Evolutionary conservation across 176 grass and related monocot species (phyloP).

Genomic region (Bromus sterilis): DNA sequence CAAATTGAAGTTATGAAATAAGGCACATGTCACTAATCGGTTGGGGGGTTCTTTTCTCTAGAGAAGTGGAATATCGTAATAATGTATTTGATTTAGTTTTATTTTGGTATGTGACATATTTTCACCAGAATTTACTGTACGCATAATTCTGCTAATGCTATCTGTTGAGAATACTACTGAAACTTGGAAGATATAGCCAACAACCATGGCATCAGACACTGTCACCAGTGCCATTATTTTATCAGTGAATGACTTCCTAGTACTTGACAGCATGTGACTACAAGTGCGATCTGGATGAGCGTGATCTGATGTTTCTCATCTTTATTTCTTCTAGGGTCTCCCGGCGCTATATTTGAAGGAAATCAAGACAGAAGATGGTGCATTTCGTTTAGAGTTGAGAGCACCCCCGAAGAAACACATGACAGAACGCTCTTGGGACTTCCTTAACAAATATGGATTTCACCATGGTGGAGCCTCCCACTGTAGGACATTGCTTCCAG

Average conservation of each 20-base stretch:
- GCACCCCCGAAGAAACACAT: slow-evolving; percentile 46
- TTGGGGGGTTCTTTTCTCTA: neutral
- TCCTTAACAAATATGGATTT: slow-evolving; percentile 62
- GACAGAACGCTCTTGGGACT: slow-evolving; percentile 65
- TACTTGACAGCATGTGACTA: neutral
- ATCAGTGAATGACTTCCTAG: neutral
- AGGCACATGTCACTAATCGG: neutral
- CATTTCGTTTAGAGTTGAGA: slow-evolving; percentile 54
- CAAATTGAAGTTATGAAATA: neutral
- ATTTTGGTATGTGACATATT: neutral
- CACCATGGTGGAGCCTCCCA: slow-evolving; percentile 38
- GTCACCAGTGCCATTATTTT: neutral
- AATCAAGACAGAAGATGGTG: slow-evolving; percentile 57
- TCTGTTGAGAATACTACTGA: neutral
- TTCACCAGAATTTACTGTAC: neutral
- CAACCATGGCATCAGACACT: neutral
- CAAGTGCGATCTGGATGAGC: neutral
- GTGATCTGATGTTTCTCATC: slow-evolving; percentile 14
- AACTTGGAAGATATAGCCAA: slow-evolving; percentile 16
- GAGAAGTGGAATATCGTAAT: neutral
- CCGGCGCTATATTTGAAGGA: slow-evolving; percentile 69
- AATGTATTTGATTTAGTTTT: neutral
- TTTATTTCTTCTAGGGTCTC: slow-evolving; percentile 58
- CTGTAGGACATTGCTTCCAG: slow-evolving; percentile 57
- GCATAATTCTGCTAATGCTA: neutral